Evolutionary conservation across 2,329 filamentous ascomycete genomes (phyloP).

Genomic region (Colletotrichum destructivum): DNA sequence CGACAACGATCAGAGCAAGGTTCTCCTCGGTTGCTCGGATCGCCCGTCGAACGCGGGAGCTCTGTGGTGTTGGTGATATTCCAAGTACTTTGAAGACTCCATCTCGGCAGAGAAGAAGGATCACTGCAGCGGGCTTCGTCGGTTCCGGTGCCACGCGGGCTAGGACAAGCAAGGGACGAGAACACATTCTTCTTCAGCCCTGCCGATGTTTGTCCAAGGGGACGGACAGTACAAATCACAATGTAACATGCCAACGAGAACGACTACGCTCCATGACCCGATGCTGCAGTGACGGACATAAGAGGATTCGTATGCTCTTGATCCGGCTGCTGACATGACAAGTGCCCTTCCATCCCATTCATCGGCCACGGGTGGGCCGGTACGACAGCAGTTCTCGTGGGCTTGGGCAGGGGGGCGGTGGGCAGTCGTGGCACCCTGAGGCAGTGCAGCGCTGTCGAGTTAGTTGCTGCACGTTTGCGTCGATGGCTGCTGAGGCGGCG

Average conservation of each 20-base stretch:
- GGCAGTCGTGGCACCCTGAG: slow-evolving; percentile 17
- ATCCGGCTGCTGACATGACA: slow-evolving; percentile 29
- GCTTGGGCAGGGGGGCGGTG: no score
- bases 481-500: slow-evolving; percentile 5
- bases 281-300: neutral
- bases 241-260: slow-evolving; percentile 18
- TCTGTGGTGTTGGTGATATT: no score
- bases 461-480: slow-evolving; percentile 25
- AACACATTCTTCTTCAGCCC: slow-evolving; percentile 25
- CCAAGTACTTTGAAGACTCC: no score
- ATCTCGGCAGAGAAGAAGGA: neutral
- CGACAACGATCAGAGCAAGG: slow-evolving; percentile 33
- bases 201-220: slow-evolving; percentile 5
- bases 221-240: slow-evolving; percentile 2
- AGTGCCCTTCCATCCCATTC: slow-evolving; percentile 1
- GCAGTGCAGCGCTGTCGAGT: slow-evolving; percentile 10
- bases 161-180: neutral
- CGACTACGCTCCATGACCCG: neutral
- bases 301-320: neutral
- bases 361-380: slow-evolving; percentile 23
- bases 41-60: neutral
- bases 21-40: neutral
- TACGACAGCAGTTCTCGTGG: slow-evolving; percentile 6
- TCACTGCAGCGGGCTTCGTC: slow-evolving; percentile 5
- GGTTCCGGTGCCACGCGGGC: slow-evolving; percentile 15